Base-by-base conservation (phyloP, 129 eudicot species). In the Chrysanthemum seticuspe region DNA sequence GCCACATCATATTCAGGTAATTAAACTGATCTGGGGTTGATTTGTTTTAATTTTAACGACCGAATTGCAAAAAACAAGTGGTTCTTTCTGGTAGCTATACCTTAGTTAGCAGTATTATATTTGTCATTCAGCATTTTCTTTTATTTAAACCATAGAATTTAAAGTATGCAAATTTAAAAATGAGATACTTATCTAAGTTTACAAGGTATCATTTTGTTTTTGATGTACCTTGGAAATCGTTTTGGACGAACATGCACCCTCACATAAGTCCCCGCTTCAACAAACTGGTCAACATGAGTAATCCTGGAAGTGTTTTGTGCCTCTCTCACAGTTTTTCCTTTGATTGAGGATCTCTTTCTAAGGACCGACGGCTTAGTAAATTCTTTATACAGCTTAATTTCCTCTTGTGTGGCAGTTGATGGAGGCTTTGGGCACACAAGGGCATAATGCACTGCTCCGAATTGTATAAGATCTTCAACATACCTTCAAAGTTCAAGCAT, bases 201-300 rank as follows among this genome's bases (percentile, higher is more conserved):
- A 70, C 18, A 40, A 31, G 0, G 18, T 55, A 56, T 13, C 56
- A 36, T 16, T 71, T 71, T 57, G 4, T 25, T 36, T 57, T 36
- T 0, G 8, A 19, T 7, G 72, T 79, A 95, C 99, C 99, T 90
- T 47, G 91, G 99, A 62, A 88, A 95, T 57, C 99, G 96, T 81
- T 87, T 95, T 64, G 99, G 97, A 55, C 90, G 96, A 12, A 95
- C 96, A 81, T 95, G 91, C 55, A 90, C 99, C 73, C 99, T 87
- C 61, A 95, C 76, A 79, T 95, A 95, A 1, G 82, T 95, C 55
- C 99, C 99, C 67, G 82, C 77, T 87, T 94, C 98, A 78, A 94
- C 89, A 83, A 76, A 78, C 82, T 90, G 89, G 62, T 90, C 85
- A 19, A 68, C 25, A 70, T 62, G 77, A 61, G 91, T 83, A 73